phyloP scores from a whole-genome alignment of 345 rosid genomes.

The Abelmoschus esculentus region DNA sequence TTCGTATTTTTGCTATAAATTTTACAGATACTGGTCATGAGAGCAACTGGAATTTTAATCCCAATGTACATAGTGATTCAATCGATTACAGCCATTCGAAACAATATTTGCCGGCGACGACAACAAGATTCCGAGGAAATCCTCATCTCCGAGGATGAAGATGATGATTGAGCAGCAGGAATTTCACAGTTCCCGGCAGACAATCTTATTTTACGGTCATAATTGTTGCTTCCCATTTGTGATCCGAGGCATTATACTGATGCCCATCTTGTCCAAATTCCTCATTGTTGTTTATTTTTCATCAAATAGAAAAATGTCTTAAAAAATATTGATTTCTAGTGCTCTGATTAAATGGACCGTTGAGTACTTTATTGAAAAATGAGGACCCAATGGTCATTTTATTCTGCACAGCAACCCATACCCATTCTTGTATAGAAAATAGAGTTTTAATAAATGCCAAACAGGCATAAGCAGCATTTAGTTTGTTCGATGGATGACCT shows the following conservation, averaged over 20 bases:
- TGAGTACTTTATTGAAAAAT: not conserved
- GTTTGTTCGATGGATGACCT: not conserved
- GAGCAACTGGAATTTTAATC: slow-evolving; percentile 59
- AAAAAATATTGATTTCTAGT: not conserved
- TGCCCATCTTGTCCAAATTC: slow-evolving; percentile 11
- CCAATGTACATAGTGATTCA: slow-evolving; percentile 62
- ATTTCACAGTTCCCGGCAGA: not conserved
- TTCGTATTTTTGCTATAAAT: not conserved
- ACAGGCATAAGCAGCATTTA: not conserved
- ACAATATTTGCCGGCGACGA: slow-evolving; percentile 20
- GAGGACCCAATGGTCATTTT: not conserved
- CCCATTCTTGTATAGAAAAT: not conserved
- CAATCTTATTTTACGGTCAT: not conserved
- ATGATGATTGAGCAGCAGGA: slow-evolving; percentile 5
- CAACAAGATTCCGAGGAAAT: not conserved
- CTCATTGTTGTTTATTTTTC: not conserved
- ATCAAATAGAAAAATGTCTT: not conserved
- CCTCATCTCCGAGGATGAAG: slow-evolving; percentile 18
- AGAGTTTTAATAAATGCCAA: too few relatives aligned
- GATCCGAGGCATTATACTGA: slow-evolving; percentile 9
- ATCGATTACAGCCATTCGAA: slow-evolving; percentile 50
- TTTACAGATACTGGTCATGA: slow-evolving; percentile 52
- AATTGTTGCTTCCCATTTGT: not conserved
- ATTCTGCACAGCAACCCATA: not conserved
- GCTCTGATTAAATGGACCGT: not conserved